Conservation (phyloP, 2,329 filamentous ascomycete genomes). For the Fusarium euwallaceae region DNA sequence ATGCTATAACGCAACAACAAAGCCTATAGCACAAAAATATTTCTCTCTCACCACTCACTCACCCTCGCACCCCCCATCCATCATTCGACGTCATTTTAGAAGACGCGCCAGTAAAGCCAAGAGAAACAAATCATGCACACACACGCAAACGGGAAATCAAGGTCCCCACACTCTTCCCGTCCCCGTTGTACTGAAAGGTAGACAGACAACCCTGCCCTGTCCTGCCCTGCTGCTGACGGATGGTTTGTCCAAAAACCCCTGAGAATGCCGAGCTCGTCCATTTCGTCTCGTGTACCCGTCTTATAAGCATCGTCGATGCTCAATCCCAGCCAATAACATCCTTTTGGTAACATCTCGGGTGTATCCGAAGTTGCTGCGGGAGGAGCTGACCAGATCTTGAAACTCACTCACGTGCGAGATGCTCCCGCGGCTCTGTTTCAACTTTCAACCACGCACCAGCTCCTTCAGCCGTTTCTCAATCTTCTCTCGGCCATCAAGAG, state of each 20-base stretch:
- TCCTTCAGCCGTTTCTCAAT: slow-evolving; percentile 85
- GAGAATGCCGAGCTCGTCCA: slow-evolving; percentile 9
- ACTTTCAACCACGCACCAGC: slow-evolving; percentile 63
- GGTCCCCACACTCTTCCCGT: slow-evolving; percentile 32
- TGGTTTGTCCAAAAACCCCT: slow-evolving; percentile 6
- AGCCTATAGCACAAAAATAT: slow-evolving; percentile 8
- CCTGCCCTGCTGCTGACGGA: not conserved
- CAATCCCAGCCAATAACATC: slow-evolving; percentile 13
- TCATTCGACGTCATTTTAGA: slow-evolving; percentile 22
- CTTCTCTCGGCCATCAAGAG: slow-evolving; percentile 75
- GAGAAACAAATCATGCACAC: slow-evolving; percentile 25
- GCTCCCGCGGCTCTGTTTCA: slow-evolving; percentile 14
- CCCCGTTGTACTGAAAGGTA: not conserved
- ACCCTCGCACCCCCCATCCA: not conserved
- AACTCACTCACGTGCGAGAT: slow-evolving; percentile 22
- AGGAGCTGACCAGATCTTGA: not conserved
- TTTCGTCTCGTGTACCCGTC: slow-evolving; percentile 16
- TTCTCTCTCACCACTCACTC: not conserved
- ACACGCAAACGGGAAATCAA: slow-evolving; percentile 1
- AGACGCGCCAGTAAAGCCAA: slow-evolving; percentile 20
- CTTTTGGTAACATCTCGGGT: slow-evolving; percentile 12
- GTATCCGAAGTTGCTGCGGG: not conserved
- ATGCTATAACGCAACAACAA: not conserved
- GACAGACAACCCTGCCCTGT: not conserved
- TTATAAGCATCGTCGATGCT: slow-evolving; percentile 26